Evolutionary conservation across 768 basidiomycete species (phyloP), one percentile per base, ranked within the genome.

Genomic region (Suillus bovinus): DNA sequence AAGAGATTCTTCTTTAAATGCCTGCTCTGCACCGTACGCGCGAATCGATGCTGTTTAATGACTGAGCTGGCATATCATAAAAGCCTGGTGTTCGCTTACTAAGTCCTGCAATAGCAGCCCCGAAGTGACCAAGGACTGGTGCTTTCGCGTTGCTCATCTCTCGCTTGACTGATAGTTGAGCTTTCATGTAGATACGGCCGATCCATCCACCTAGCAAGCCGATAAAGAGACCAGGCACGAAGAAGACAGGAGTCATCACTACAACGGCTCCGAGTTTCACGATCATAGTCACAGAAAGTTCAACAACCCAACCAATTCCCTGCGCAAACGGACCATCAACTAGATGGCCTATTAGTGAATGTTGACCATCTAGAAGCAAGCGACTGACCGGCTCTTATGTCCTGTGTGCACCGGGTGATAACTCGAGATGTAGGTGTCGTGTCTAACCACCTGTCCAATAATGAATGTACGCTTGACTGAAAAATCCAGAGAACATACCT

Each of bases 401-500:
- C 89, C 59, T 87, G 83, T 1, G 88, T 90, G 70, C 84, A 85
- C 56, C 88, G 80, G 33, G 86, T 77, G 46, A 89, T 84, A 57
- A 91, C 82, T 5, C 89, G 82, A n/a, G 82, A 81, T 0, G 78
- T 78, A 0, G 83, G 83, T 2, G 81, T 82, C 8, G 70, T 78
- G 63, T 85, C 83, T 10, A 84, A 73, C 79, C 81, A 84, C 62
- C 83, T 81, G 29, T 29, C 31, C 8, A 68, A 70, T 38, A 67
- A 75, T 71, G 75, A 62, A 74, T 69, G 49, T 27, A 79, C 2
- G 74, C 72, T 11, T 8, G 53, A 20, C 31, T 47, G 27, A 24
- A 24, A 44, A 20, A 52, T 31, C 56, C 58, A 39, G 81, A 80
- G 2, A 34, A 83, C 77, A 77, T 77, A 88, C 70, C 87, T 83